Conservation (phyloP, 805 yeast genomes). For the Starmerella sirachaensis region DNA sequence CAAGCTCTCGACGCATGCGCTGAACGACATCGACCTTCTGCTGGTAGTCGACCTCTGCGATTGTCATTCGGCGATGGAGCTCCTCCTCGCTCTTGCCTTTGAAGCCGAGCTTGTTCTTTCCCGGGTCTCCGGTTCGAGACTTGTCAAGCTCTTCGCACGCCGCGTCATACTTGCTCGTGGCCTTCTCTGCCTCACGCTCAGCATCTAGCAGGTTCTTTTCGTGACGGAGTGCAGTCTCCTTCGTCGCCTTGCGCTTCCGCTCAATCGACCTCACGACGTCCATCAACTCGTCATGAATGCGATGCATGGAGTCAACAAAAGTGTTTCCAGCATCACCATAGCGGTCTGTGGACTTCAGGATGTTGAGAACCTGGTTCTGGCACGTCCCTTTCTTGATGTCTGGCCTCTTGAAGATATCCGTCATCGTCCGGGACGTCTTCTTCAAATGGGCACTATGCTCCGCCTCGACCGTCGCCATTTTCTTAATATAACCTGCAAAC, state of each 20-base stretch:
- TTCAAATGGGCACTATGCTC: conserved; percentile 64
- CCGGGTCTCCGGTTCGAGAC: conserved; percentile 67
- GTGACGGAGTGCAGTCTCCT: conserved; percentile 68
- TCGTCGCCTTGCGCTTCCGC: conserved; percentile 58
- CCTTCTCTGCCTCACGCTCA: conserved; percentile 75
- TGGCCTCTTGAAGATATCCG: conserved; percentile 38
- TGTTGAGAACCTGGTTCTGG: conserved; percentile 48
- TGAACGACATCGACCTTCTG: conserved; percentile 62
- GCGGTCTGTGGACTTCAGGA: conserved; percentile 69
- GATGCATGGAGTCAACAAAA: conserved; percentile 65
- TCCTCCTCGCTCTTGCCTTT: conserved; percentile 91
- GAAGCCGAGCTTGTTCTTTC: conserved; percentile 67
- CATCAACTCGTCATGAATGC: conserved; percentile 73
- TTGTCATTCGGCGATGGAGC: conserved; percentile 60
- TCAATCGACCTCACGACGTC: conserved; percentile 61
- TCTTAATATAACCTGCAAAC: conserved; percentile 63
- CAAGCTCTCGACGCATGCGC: conserved; percentile 58
- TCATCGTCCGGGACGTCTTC: conserved; percentile 51
- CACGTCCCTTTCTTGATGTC: conserved; percentile 53
- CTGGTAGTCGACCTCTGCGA: conserved; percentile 78
- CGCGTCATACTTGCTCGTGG: conserved; percentile 62
- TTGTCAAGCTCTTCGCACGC: conserved; percentile 80
- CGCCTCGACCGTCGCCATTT: conserved; percentile 65
- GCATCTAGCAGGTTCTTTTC: conserved; percentile 82
- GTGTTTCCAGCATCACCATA: conserved; percentile 58